A percentile compares a stretch with the other conserved stretches of the same genome.
Evolutionary conservation across 169 alveolate species (phyloP).

Genomic region (Cytauxzoon felis): DNA sequence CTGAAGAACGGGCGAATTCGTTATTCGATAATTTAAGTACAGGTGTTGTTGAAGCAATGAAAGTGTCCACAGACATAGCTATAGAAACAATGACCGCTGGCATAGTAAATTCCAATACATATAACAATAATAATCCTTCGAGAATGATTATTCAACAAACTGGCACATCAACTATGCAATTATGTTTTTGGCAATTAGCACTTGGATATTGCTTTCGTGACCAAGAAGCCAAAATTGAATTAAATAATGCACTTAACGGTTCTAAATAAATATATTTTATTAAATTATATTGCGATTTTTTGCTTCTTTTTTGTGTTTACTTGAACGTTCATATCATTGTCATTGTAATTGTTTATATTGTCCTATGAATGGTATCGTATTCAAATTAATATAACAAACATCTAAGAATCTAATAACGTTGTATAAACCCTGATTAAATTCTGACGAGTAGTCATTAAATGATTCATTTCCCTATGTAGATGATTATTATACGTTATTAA

Average conservation of each 20-base stretch:
- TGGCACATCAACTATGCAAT: conserved; percentile 65
- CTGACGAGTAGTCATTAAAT: conserved; percentile 10
- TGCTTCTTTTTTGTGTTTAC: conserved; percentile 12
- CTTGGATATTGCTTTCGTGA: conserved; percentile 76
- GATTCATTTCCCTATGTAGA: background rate
- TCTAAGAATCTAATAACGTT: conserved; percentile 37
- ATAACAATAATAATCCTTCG: conserved; percentile 5
- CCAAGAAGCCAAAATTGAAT: conserved; percentile 66
- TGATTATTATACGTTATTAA: too few species aligned
- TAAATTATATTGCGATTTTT: conserved; percentile 26
- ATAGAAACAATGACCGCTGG: conserved; percentile 67
- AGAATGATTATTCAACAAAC: conserved; percentile 67
- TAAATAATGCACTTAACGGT: conserved; percentile 34
- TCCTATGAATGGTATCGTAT: background rate
- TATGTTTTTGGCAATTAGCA: conserved; percentile 81
- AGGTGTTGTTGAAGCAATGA: conserved; percentile 75
- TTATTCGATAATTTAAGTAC: conserved; percentile 70
- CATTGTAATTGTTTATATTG: conserved; percentile 1
- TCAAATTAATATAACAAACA: background rate
- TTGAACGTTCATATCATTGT: background rate
- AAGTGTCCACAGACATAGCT: conserved; percentile 63
- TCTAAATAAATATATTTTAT: conserved; percentile 1
- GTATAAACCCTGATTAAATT: conserved; percentile 36
- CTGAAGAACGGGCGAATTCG: conserved; percentile 68
- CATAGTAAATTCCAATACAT: background rate